Evolutionary conservation across 345 rosid genomes (phyloP), one percentile per base, ranked within the genome.

Genomic region (Eucalyptus victrix): DNA sequence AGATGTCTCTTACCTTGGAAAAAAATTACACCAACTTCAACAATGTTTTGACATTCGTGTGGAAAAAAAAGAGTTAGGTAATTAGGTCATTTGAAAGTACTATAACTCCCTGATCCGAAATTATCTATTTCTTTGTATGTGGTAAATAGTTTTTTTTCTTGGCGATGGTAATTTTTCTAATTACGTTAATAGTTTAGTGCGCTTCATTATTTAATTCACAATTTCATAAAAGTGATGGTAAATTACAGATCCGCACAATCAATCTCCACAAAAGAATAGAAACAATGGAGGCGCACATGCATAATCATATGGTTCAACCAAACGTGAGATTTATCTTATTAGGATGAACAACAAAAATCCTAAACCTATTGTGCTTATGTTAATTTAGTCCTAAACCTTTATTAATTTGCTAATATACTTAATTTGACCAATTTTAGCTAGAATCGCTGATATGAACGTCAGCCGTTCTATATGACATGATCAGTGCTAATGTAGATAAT

Each of bases 401-500:
- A 24, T 24, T 56, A 56, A 56, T 10, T 56, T 56, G 62, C 30
- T 26, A 56, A 56, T 23, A 24, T 56, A 24, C 12, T 56, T 0
- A 23, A 56, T 56, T 24, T 24, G 30, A 24, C 13, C 62, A 56
- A 23, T 24, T 56, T 56, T 56, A 56, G 62, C 2, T 10, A 26
- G 1, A 56, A 56, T 56, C 1, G 14, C 2, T 5, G 1, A 23
- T 1, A 26, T 56, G 62, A 23, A 24, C 3, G 6, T 9, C 3
- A 10, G 1, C 3, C 3, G 1, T 56, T 26, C 0, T 23, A 56
- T 6, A 23, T 24, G 30, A 56, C 62, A 23, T 0, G 14, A 10
- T 13, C 0, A 24, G 0, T 0, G 1, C 3, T 56, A 24, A 24
- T 23, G 6, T 56, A 23, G 3, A 2, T 26, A 56, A 56, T 56